Base-by-base conservation (phyloP, 495 filamentous ascomycete species). In the Stereocaulon alpinum region DNA sequence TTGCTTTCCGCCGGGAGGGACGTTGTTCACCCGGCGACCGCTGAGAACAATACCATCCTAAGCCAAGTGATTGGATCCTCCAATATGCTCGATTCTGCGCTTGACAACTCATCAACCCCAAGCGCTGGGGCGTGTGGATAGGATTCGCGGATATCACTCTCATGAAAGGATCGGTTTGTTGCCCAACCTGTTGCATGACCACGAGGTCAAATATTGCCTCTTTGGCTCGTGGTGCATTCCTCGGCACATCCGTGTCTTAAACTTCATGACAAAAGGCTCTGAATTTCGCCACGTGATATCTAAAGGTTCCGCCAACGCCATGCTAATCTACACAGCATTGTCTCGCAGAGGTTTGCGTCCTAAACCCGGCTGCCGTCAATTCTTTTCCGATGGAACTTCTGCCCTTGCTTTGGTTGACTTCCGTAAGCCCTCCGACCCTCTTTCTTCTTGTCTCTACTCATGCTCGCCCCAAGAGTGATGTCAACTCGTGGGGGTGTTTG, bases 401-500 rank as follows among this genome's bases (percentile, higher is more conserved):
- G 64, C 17, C 55, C 60, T 63, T 80, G 76, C 58, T 70, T 73
- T 27, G 80, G 81, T 71, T 87, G 84, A 66, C 81, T 84, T 43
- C 93, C 92, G 72, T 97, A 97, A 7, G 80, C 78, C 65, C 92
- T 83, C 66, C 91, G 78, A 11, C 82, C 83, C 62, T 80, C 79
- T 63, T 80, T 77, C 75, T 91, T 93, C 83, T 94, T 96, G 67
- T 95, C 89, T 60, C 88, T 76, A 59, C 81, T 82, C 84, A 97
- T 83, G 64, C 92, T 91, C 7, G 91, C 83, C 0, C 91, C 90
- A 32, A 98, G 73, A 37, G 82, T 83, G 65, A 97, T 86, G 70
- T 98, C 93, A 32, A 98, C 86, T 48, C 89, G 80, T 11, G 93
- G 93, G n/a, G 93, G 92, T 0, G 86, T 81, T 5, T 79, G 68